phyloP scores from a whole-genome alignment of 2,329 filamentous ascomycete genomes.

The Pyrenophora seminiperda region DNA sequence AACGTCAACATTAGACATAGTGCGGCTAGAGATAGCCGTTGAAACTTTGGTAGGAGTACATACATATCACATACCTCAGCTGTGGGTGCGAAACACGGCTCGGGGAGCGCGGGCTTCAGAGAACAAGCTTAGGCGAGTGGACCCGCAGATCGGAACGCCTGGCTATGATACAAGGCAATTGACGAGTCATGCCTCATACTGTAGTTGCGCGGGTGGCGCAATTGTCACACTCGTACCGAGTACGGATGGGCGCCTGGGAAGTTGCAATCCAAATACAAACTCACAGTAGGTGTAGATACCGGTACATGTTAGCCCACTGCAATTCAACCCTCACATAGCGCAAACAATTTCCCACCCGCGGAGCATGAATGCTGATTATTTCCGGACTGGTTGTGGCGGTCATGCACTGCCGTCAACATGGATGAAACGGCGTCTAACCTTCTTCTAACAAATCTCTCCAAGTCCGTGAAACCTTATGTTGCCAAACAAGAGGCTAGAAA shows the following conservation, averaged over 20 bases:
- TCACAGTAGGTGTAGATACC: too few species aligned
- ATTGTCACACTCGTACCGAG: too few species aligned
- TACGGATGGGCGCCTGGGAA: too few species aligned
- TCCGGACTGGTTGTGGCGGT: background rate
- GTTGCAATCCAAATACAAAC: too few species aligned
- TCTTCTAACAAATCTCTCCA: background rate
- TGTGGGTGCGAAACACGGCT: background rate
- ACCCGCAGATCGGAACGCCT: background rate
- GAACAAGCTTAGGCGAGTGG: background rate
- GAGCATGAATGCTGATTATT: background rate
- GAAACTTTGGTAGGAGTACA: too few species aligned
- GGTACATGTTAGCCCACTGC: too few species aligned
- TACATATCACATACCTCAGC: background rate
- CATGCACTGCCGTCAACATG: background rate
- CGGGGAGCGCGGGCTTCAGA: background rate
- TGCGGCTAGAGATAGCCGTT: background rate
- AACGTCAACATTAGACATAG: background rate
- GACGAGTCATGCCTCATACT: too few species aligned
- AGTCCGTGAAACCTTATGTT: background rate
- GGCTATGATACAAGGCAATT: too few species aligned
- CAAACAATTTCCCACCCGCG: background rate
- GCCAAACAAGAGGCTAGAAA: background rate
- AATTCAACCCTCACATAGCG: too few species aligned
- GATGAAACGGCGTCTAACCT: slow-evolving; percentile 1
- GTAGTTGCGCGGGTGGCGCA: too few species aligned